These are phyloP conservation scores for Nitzschia palea DNA, from an alignment of 108 stramenopile genomes.

Conservation along the genomic window DNA sequence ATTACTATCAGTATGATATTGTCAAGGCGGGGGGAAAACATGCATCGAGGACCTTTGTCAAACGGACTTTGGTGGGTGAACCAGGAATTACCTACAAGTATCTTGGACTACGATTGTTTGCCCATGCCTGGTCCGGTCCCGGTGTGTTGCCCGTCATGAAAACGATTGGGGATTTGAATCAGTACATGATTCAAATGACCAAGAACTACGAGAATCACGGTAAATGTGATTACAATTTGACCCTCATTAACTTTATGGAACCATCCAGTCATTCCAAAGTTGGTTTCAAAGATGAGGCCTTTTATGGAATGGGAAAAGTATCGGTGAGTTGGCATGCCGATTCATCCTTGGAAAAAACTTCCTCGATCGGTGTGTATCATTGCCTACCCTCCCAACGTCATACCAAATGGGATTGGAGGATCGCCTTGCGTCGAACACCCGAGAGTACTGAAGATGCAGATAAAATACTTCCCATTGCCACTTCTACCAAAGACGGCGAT, in stretches of 20 bases:
- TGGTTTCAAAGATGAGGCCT: conserved; percentile 57
- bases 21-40: conserved; percentile 85
- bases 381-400: conserved; percentile 30
- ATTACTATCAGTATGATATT: conserved; percentile 61
- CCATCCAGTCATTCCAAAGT: conserved; percentile 40
- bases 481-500: conserved; percentile 58
- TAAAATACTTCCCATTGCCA: conserved; percentile 30
- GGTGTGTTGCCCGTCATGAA: conserved; percentile 21
- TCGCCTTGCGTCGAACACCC: conserved; percentile 62
- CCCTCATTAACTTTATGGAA: conserved; percentile 85
- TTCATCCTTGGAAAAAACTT: conserved; percentile 72
- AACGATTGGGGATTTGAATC: conserved; percentile 50
- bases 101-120: conserved; percentile 86
- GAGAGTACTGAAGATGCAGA: conserved; percentile 16
- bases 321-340: conserved; percentile 92
- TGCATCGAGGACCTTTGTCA: conserved; percentile 71
- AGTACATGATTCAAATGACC: conserved; percentile 37
- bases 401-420: conserved; percentile 59
- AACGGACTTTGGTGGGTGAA: conserved; percentile 76
- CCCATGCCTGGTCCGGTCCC: conserved; percentile 81
- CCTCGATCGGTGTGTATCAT: conserved; percentile 83
- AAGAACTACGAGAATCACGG: conserved; percentile 14
- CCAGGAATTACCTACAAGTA: conserved; percentile 94
- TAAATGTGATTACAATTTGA: conserved; percentile 56
- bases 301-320: conserved; percentile 55